Base-by-base conservation (phyloP, 177 flowering plant genomes). In the Telopea speciosissima region DNA sequence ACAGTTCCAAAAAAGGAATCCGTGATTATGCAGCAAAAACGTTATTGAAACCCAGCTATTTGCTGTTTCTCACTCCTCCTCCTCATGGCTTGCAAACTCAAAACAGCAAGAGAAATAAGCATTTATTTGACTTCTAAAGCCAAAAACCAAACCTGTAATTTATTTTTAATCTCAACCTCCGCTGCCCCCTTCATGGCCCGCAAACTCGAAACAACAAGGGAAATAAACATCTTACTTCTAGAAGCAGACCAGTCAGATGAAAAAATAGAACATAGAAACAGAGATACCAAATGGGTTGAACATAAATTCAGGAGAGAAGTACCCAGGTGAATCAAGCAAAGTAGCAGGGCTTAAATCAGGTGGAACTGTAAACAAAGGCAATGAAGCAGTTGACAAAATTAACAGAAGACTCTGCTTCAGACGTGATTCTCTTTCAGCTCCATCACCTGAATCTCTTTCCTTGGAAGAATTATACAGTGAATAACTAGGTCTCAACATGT, bases 301-400 rank as follows among this genome's bases (percentile, higher is more conserved):
- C 26, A 24, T 5, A 70, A 63, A 28, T 25, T 1, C 77, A 31
- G 91, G 83, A 0, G 95, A 79, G 69, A 89, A 85, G 76, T 88
- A 81, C 7, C 85, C 90, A 1, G 98, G 97, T 1, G 97, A 91
- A 74, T 86, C 88, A 52, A 93, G 89, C 73, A 92, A 78, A 45
- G 85, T 82, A 56, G 92, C 83, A 69, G 97, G 97, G 71, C 92
- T 92, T 54, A 92, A 77, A 24, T 93, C 97, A 60, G 93, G 84
- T 11, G 97, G 94, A 59, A 89, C 77, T 60, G 87, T 86, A 63
- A 94, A 90, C 79, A 84, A 33, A 13, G 86, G 86, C 19, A 89
- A 79, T 25, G 70, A 79, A 63, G 82, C 81, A 69, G 85, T 81
- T 77, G 76, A 79, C 83, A 90, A 82, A 70, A 73, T 79, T 83